Base-by-base conservation (phyloP, 768 basidiomycete genomes). In the Termitomyces titanicus region DNA sequence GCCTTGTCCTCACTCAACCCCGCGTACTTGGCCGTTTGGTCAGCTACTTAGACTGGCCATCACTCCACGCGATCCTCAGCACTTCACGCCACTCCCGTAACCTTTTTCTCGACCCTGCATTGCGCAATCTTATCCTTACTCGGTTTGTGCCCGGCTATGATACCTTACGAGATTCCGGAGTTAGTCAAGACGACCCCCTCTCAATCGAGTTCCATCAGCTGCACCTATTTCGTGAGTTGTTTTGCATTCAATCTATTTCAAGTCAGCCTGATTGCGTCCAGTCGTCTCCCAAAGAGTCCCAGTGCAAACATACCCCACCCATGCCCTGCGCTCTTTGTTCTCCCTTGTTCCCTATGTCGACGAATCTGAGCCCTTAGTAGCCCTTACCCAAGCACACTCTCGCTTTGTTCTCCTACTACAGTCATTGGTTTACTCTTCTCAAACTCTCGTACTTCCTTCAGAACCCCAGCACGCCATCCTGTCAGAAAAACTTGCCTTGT, bases 341-440 rank as follows among this genome's bases (percentile, higher is more conserved):
- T 68, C 71, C 5, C 56, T 74, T 3, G 55, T 63, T 45, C 67
- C 72, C 24, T 66, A 68, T 33, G 58, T 59, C 37, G 67, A 72
- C 12, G 68, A 74, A 56, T 69, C 75, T 58, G 59, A 61, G 44
- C 60, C 63, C 47, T 71, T 84, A n/a, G 69, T 74, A 31, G 67
- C 75, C 3, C 69, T 88, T 9, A 71, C 82, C 2, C 79, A 79
- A 22, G 80, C 85, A 3, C 88, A 92, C 64, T 87, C 89, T 13
- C 82, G 89, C 10, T 83, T 89, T 61, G 84, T 90, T 20, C 79
- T 92, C 17, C 73, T 89, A 17, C 71, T 92, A 3, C 90, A 92
- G 60, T 81, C 88, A 2, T 70, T 90, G 40, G 82, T 85, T 0
- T 84, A 92, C 63, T 84, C 85, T 55, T 83, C 84, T 0, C 50